phyloP scores from a whole-genome alignment of 192 early-diverging fungal species.

The Paraglomus brasilianum region DNA sequence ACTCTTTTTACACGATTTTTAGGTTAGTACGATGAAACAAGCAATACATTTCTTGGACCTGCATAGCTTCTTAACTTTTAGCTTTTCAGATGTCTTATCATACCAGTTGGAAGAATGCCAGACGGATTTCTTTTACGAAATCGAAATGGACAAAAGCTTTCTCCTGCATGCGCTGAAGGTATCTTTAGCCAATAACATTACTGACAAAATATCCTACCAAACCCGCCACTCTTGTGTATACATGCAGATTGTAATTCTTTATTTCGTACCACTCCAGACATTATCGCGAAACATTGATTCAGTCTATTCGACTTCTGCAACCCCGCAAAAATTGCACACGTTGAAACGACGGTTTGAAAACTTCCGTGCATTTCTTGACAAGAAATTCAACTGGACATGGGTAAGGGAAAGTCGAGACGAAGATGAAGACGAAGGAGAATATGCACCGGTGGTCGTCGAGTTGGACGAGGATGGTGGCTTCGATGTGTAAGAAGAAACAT shows the following conservation, averaged over 20 bases:
- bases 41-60: conserved; percentile 30
- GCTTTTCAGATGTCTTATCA: conserved; percentile 46
- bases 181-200: conserved; percentile 9
- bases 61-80: background rate
- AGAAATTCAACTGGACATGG: conserved; percentile 36
- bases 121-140: conserved; percentile 68
- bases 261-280: conserved; percentile 36
- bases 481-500: too few species aligned
- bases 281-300: conserved; percentile 39
- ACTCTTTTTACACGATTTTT: conserved; percentile 60
- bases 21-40: conserved; percentile 32
- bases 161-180: conserved; percentile 51
- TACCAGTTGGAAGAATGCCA: conserved; percentile 70
- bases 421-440: conserved; percentile 64
- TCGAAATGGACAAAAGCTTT: conserved; percentile 66
- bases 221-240: conserved; percentile 20
- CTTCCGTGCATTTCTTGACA: conserved; percentile 56
- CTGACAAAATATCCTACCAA: too few species aligned
- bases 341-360: conserved; percentile 54
- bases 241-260: conserved; percentile 31
- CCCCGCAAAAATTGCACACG: conserved; percentile 43
- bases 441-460: conserved; percentile 69
- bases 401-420: conserved; percentile 31
- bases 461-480: too few species aligned
- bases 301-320: conserved; percentile 37